Percentiles rank a stretch among this genome's conserved stretches.
phyloP scores from a whole-genome alignment of 306 rosid species.

The Begonia loranthoides region DNA sequence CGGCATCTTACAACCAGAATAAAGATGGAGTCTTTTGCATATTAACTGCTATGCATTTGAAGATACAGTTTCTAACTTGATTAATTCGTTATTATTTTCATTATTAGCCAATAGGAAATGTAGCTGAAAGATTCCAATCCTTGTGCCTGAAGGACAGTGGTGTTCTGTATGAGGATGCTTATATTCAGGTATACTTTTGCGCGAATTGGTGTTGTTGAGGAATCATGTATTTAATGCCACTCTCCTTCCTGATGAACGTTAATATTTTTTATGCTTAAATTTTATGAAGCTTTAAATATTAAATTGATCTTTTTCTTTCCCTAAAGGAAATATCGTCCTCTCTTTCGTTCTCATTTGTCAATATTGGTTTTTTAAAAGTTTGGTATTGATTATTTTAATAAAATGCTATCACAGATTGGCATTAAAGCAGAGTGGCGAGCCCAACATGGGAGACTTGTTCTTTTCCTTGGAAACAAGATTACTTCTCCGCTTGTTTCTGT shows the following conservation, averaged over 20 bases:
- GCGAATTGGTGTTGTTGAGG: not conserved
- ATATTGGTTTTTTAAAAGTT: constrained; percentile 4
- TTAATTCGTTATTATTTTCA: too few relatives aligned
- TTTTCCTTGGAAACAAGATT: constrained; percentile 95
- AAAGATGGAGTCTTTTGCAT: too few relatives aligned
- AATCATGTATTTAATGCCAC: too few relatives aligned
- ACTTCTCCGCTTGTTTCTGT: constrained; percentile 81
- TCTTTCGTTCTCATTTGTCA: too few relatives aligned
- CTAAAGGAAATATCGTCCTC: not conserved
- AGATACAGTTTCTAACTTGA: too few relatives aligned
- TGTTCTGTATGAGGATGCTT: constrained; percentile 89
- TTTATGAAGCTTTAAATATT: too few relatives aligned
- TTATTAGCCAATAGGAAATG: constrained; percentile 81
- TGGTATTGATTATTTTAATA: constrained; percentile 2
- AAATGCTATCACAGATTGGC: constrained; percentile 47
- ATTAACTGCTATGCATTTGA: too few relatives aligned
- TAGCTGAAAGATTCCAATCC: constrained; percentile 83
- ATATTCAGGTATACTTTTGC: constrained; percentile 65
- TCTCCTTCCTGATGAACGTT: too few relatives aligned
- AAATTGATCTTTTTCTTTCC: not conserved
- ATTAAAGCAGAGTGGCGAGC: constrained; percentile 95
- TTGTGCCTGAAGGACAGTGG: constrained; percentile 97
- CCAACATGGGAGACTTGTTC: constrained; percentile 83
- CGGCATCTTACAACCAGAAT: too few relatives aligned
- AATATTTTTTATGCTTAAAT: too few relatives aligned